Base-by-base conservation (phyloP, 352 stramenopile species). In the Globisporangium nunn region DNA sequence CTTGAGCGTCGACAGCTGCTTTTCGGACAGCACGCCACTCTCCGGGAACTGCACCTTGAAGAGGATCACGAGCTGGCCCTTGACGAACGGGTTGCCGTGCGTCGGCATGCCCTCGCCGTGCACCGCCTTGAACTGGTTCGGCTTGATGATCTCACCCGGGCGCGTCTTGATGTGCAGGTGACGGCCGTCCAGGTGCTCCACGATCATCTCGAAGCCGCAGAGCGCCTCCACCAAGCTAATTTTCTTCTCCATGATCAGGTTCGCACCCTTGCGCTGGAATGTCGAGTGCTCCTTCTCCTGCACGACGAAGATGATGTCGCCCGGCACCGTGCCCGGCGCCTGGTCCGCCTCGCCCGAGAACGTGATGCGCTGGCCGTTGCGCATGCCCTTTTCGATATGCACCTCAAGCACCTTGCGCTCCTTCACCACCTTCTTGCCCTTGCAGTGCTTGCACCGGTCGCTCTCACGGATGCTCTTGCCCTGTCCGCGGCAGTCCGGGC, bases 401-500 rank as follows among this genome's bases (percentile, higher is more conserved):
- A 99, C 96, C 70, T 99, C 97, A 45, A 99, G 78, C 50, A 99
- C 91, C 76, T 99, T 98, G 55, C 96, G 93, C 71, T 99, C 97
- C 64, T 97, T 97, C 39, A 87, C 88, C 46, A 97, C 87, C 72
- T 98, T 98, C 68, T 96, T 96, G 52, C 92, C 93, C 67, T 91
- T 93, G 74, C 91, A 98, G 33, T 56, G 69, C 70, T 93, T 96
- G 87, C 91, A 98, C n/a, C 86, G 83, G 69, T 97, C 90, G 41
- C 74, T 87, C 68, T 98, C 96, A 62, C 88, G 96, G 61, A 98
- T 96, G 52, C 79, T 92, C 68, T 97, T 95, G 59, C 96, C 96
- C 71, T 98, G 83, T 11, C 96, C 96, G 50, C 85, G 85, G 74
- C 97, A 99, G 58, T 85, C 72, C 29, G 88, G 75, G 67, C 97